Conservation (phyloP, 176 grass and related monocot species). For the Aegilops sharonensis region DNA sequence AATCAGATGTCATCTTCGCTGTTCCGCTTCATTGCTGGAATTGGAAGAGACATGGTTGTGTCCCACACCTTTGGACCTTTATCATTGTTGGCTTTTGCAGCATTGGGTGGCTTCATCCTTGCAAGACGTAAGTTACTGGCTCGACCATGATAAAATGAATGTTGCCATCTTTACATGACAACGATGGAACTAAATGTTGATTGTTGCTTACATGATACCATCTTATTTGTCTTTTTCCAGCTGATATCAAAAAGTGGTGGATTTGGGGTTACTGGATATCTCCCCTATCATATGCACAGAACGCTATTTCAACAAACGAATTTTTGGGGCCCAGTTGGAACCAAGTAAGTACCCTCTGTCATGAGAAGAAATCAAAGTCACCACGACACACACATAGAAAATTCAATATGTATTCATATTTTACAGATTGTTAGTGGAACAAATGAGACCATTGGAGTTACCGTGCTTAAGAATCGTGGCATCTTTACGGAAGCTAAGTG, state of each 20-base stretch:
- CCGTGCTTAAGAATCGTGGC: slow-evolving; percentile 47
- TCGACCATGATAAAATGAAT: background rate
- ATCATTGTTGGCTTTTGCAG: slow-evolving; percentile 50
- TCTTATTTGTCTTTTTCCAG: slow-evolving; percentile 42
- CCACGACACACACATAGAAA: slow-evolving; percentile 24
- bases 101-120: slow-evolving; percentile 78
- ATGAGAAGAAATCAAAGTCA: slow-evolving; percentile 15
- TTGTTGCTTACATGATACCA: slow-evolving; percentile 12
- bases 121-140: slow-evolving; percentile 59
- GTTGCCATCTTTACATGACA: slow-evolving; percentile 1
- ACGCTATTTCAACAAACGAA: slow-evolving; percentile 75
- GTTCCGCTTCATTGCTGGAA: slow-evolving; percentile 77
- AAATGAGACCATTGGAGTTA: slow-evolving; percentile 54
- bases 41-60: slow-evolving; percentile 77
- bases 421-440: slow-evolving; percentile 32
- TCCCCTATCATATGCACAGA: slow-evolving; percentile 75
- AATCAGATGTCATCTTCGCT: slow-evolving; percentile 83
- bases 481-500: slow-evolving; percentile 76
- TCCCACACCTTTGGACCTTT: slow-evolving; percentile 78
- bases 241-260: slow-evolving; percentile 84
- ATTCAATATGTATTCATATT: slow-evolving; percentile 23
- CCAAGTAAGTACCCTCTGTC: slow-evolving; percentile 41
- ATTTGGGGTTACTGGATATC: slow-evolving; percentile 94
- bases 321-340: slow-evolving; percentile 67
- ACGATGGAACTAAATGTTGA: background rate